Base-by-base conservation (phyloP, 2,329 filamentous ascomycete genomes). In the Allantophomopsis lycopodina region DNA sequence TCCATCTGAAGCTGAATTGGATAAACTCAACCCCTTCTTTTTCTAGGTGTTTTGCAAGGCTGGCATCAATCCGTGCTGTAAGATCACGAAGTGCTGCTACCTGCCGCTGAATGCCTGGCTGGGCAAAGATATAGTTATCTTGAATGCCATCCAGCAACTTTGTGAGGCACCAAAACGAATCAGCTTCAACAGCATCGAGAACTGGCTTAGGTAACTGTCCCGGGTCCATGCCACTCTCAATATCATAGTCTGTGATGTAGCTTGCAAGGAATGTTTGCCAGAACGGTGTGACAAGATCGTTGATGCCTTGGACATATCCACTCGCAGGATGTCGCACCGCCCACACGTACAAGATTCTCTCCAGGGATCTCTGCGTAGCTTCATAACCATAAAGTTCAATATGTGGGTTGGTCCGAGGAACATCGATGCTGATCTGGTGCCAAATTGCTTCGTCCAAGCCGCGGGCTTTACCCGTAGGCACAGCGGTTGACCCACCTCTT, bases 381-480 rank as follows among this genome's bases (percentile, higher is more conserved):
- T 96, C 89, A 55, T 94, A 96, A 48, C 85, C 76, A 61, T 98
- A 98, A 0, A 98, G 70, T 50, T 93, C 84, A 40, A 98, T 80
- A 60, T 96, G 91, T 10, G 91, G 91, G 55, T 94, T 96, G 4
- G 91, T 98, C 38, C 91, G 77, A 2, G 91, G 91, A 16, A 96
- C 85, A 55, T 98, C 91, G 54, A 98, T 98, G 60, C 87, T 95
- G 61, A 98, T 96, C 56, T 98, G 91, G 63, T 98, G 91, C 91
- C 91, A 98, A 43, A 98, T 79, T n/a, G 86, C 83, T 64, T 98
- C 91, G 51, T 98, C 93, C 14, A 98, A 64, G 2, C 88, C 89
- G 44, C 74, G 63, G 7, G 65, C 57, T 46, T 70, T 68, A 12
- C 69, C 65, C 4, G 60, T 48, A 1, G 66, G 48, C 12, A 57